Evolutionary conservation across 352 stramenopile species (phyloP).

Genomic region (Nannochloropsis limnetica): DNA sequence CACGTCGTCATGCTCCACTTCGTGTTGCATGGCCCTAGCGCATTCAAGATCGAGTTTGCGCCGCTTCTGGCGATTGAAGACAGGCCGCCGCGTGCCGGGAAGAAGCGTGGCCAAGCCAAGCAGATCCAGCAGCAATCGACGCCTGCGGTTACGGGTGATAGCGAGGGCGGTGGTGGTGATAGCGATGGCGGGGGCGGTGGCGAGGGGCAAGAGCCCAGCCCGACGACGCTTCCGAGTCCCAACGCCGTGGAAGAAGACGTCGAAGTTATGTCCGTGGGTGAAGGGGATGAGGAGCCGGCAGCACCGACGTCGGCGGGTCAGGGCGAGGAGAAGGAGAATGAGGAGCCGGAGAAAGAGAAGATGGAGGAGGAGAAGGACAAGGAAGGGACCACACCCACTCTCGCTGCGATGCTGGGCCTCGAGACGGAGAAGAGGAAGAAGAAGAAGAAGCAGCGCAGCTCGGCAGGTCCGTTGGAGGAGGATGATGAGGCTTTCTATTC

Average conservation of each 20-base stretch:
- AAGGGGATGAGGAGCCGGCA: not conserved
- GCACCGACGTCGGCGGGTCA: not conserved
- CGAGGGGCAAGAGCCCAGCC: not conserved
- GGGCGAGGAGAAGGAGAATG: not conserved
- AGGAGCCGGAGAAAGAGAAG: not conserved
- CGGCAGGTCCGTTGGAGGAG: no score
- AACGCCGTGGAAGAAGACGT: not conserved
- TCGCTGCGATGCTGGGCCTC: not conserved
- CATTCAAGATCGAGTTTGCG: conserved; percentile 7
- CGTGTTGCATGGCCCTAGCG: not conserved
- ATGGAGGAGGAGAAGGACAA: not conserved
- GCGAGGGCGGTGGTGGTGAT: not conserved
- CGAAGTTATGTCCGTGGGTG: not conserved
- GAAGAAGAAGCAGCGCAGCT: not conserved
- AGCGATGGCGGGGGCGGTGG: not conserved
- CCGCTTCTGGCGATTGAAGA: not conserved
- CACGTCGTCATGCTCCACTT: conserved; percentile 2
- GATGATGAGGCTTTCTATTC: not conserved
- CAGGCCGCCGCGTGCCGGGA: not conserved
- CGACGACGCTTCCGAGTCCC: not conserved
- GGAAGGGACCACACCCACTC: not conserved
- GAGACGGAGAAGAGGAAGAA: not conserved
- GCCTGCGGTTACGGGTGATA: not conserved
- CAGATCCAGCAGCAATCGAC: not conserved
- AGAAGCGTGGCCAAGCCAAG: not conserved